Percentiles rank a stretch among this genome's conserved stretches.
Conservation (phyloP, 2,329 filamentous ascomycete genomes). For the Exophiala dermatitidis region DNA sequence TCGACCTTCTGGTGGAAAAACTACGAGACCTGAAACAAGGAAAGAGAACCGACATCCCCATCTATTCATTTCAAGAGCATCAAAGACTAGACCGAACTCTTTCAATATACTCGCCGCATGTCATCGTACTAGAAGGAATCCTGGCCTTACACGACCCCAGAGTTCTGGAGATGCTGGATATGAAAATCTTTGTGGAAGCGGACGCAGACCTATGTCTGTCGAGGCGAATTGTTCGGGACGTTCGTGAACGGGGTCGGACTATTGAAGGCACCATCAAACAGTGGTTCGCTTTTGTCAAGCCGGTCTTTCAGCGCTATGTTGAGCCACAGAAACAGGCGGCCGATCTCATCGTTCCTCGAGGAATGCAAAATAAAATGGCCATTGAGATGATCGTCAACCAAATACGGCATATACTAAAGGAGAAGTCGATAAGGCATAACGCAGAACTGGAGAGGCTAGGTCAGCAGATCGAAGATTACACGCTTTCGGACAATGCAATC, state of each 20-base stretch:
- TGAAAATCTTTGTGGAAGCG: conserved; percentile 97
- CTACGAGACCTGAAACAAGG: conserved; percentile 82
- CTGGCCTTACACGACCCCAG: conserved; percentile 86
- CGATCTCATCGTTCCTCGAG: conserved; percentile 91
- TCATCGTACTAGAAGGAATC: conserved; percentile 91
- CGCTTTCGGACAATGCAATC: conserved; percentile 67
- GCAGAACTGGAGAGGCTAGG: conserved; percentile 71
- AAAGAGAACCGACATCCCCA: conserved; percentile 66
- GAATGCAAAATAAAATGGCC: conserved; percentile 88
- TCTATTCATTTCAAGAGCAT: conserved; percentile 94
- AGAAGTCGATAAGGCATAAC: conserved; percentile 79
- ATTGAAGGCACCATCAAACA: conserved; percentile 96
- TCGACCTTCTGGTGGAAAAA: conserved; percentile 74
- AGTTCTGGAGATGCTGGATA: conserved; percentile 78
- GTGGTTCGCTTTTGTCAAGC: conserved; percentile 94
- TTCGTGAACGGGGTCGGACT: conserved; percentile 79
- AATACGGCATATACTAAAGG: conserved; percentile 75
- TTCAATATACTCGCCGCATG: conserved; percentile 90
- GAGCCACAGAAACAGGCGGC: conserved; percentile 69
- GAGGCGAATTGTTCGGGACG: conserved; percentile 77
- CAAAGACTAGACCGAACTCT: conserved; percentile 70
- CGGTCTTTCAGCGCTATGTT: conserved; percentile 90
- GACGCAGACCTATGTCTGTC: conserved; percentile 91
- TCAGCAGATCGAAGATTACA: conserved; percentile 60
- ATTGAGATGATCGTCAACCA: conserved; percentile 91